Base-by-base conservation (phyloP, 1,284 basidiomycete genomes). In the Malassezia restricta region DNA sequence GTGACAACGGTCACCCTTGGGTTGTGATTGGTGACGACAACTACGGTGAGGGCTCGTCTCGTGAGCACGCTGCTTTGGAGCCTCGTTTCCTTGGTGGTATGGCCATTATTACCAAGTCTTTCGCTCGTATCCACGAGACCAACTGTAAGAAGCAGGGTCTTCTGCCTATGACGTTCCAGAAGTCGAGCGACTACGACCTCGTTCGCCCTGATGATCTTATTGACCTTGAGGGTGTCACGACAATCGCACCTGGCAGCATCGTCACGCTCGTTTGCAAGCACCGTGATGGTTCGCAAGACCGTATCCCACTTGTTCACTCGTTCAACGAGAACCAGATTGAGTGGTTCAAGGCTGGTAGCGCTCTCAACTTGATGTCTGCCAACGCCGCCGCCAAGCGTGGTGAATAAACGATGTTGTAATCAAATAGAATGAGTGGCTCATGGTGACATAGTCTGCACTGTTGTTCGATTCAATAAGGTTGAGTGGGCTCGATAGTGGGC, bases 81-180 rank as follows among this genome's bases (percentile, higher is more conserved):
- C 91, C 92, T 43, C 86, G 92, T 57, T 96, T 84, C 83, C 84
- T 96, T 62, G 91, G 91, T 71, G 91, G 89, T 66, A 79, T 86
- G 56, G 92, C 92, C 43, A 87, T 96, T 78, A 92, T 98, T 76
- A 85, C 85, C 71, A 83, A 88, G 73, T 95, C 90, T 3, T 98
- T 99, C 66, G 94, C 94, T 58, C 86, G 94, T 60, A 99, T 99
- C 58, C 94, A 99, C 76, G 89, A 96, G 76, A 95, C 91, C 11
- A 96, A 96, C 76, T 77, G 95, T 57, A 94, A 94, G 78, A 71
- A 65, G 62, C 68, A 70, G 58, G 70, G 70, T 50, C 59, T 73
- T 49, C 58, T 73, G 38, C 59, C 70, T 20, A 51, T 69, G 37
- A 65, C 68, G 44, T 73, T 73, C 43, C 48, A 63, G 58, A 51